Conservation (phyloP, 1,284 basidiomycete genomes). For the Mycena citricolor region DNA sequence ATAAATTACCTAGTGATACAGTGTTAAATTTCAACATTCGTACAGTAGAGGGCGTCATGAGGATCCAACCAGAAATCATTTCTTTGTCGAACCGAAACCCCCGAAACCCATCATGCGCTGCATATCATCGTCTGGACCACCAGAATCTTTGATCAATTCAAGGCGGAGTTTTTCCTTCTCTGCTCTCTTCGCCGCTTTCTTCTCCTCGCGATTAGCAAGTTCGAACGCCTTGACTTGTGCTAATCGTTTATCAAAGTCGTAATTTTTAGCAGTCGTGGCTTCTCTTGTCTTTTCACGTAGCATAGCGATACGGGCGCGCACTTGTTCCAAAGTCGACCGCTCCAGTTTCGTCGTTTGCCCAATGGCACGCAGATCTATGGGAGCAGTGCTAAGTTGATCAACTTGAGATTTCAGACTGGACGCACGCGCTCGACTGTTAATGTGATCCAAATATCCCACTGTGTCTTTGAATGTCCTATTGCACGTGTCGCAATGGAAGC, state of each 20-base stretch:
- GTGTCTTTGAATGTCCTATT: conserved; percentile 93
- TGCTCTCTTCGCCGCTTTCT: conserved; percentile 72
- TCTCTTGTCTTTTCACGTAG: conserved; percentile 86
- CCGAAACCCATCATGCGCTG: conserved; percentile 90
- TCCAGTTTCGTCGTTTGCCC: conserved; percentile 93
- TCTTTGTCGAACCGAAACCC: conserved; percentile 84
- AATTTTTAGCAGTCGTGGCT: conserved; percentile 79
- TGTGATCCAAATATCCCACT: conserved; percentile 91
- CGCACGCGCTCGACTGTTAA: conserved; percentile 92
- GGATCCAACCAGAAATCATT: conserved; percentile 42
- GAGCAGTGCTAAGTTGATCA: background rate
- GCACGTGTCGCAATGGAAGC: conserved; percentile 91
- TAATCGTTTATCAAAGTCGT: conserved; percentile 90
- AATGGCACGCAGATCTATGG: conserved; percentile 80
- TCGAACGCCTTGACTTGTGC: conserved; percentile 81
- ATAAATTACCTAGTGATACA: conserved; percentile 14
- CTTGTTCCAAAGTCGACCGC: conserved; percentile 89
- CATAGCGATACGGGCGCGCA: conserved; percentile 83
- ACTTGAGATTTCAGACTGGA: conserved; percentile 25
- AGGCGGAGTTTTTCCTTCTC: conserved; percentile 69
- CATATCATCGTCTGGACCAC: conserved; percentile 64
- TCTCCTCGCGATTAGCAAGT: conserved; percentile 57
- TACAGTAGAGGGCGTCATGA: no score
- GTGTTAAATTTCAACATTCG: background rate
- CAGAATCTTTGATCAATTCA: conserved; percentile 57